Evolutionary conservation across 352 stramenopile species (phyloP), one percentile per base, ranked within the genome.

Genomic region (Globisporangium emineosum): DNA sequence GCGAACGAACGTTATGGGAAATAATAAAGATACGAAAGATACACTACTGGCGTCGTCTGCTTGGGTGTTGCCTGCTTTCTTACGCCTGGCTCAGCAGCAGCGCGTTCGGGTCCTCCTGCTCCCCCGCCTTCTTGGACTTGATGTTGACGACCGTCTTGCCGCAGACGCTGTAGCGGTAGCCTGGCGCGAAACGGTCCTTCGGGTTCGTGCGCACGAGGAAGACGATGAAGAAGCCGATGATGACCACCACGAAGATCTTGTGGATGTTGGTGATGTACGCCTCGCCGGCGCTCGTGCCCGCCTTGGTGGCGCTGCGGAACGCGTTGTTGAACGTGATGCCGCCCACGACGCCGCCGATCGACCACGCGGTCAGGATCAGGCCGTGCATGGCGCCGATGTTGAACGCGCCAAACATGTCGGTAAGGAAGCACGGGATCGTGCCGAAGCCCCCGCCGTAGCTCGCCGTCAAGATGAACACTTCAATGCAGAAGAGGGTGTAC

Each of bases 341-440:
- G 10, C 85, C 85, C 5, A 78, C 83, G 8, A 94, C 81, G 6
- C 82, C 86, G 23, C 81, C 79, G 49, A 93, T 86, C 2, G 82
- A 91, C 83, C 85, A 93, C 10, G 83, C 75, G 3, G 85, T 92
- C 6, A 92, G 64, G 66, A 90, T 87, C 27, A 90, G 50, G 0
- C 85, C 85, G 66, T 92, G 83, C 78, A 93, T 87, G 5, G 79
- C 85, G 13, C 81, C 85, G 42, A 91, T 91, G 74, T 93, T 91
- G 64, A 75, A 91, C 3, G 79, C 79, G n/a, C 85, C 85, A 57
- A 92, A 94, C 82, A 92, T 92, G 57, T 92, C 85, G 0, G 83
- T 90, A 25, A 94, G 57, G 63, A 92, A 89, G 33, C 69, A 79
- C 40, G 83, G 83, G 60, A 92, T 91, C 13, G 72, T 89, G 47